Evolutionary conservation across 2,329 filamentous ascomycete species (phyloP).

Genomic region (Aspergillus quadricinctus): DNA sequence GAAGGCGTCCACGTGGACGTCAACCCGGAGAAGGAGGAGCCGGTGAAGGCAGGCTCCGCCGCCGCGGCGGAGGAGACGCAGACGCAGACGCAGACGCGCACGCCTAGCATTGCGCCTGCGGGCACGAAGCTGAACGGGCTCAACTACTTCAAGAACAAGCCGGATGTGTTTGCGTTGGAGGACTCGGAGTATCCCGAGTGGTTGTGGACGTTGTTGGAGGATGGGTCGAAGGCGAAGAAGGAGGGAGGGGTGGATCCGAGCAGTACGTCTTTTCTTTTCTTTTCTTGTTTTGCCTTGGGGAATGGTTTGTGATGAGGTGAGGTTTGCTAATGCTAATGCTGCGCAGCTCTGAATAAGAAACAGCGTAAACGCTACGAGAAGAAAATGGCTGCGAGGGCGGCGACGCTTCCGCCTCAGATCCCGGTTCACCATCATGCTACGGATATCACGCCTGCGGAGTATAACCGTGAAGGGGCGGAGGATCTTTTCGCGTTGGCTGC

Average conservation of each 20-base stretch:
- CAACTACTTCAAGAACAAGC: constrained; percentile 46
- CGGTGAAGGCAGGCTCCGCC: constrained; percentile 17
- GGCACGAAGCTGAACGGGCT: constrained; percentile 40
- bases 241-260: constrained; percentile 37
- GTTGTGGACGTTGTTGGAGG: constrained; percentile 43
- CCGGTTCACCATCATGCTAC: constrained; percentile 43
- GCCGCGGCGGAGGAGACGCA: too few relatives aligned
- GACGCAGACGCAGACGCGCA: constrained; percentile 29
- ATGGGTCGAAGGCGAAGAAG: constrained; percentile 29
- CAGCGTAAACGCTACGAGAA: constrained; percentile 45
- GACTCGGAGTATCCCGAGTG: constrained; percentile 47
- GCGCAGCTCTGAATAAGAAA: constrained; percentile 44
- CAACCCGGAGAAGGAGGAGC: constrained; percentile 19
- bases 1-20: constrained; percentile 26
- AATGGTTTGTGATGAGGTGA: neutral
- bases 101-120: constrained; percentile 36
- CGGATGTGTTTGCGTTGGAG: constrained; percentile 41
- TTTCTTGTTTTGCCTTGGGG: neutral
- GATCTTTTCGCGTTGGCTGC: constrained; percentile 31
- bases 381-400: constrained; percentile 41
- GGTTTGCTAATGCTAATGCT: constrained; percentile 10
- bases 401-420: constrained; percentile 36
- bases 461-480: constrained; percentile 23
- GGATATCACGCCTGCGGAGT: constrained; percentile 40
- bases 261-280: constrained; percentile 26